Percentiles rank a stretch among this genome's conserved stretches.
Evolutionary conservation across 2,329 filamentous ascomycete genomes (phyloP).

Genomic region (Thelonectria rubi): DNA sequence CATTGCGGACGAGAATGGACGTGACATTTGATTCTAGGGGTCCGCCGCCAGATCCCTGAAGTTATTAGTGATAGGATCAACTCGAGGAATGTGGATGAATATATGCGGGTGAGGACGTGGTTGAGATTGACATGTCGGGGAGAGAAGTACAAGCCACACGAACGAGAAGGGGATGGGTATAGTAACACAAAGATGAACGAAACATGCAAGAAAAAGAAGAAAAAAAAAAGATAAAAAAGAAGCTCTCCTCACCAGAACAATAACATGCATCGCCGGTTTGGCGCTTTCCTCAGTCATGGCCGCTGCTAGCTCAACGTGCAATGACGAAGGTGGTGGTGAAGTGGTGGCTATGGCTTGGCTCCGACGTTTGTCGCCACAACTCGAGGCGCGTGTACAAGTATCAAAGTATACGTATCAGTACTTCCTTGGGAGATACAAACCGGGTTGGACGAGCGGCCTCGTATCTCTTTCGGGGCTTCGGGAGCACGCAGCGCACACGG

Average conservation of each 20-base stretch:
- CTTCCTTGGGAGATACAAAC: neutral
- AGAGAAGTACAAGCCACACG: neutral
- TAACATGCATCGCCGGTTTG: conserved; percentile 72
- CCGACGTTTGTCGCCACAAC: conserved; percentile 9
- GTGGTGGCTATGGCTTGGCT: conserved; percentile 13
- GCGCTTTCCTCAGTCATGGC: conserved; percentile 40
- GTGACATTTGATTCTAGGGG: conserved; percentile 91
- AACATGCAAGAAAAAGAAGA: neutral
- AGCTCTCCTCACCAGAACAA: conserved; percentile 74
- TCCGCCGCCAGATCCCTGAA: conserved; percentile 86
- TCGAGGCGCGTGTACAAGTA: conserved; percentile 1
- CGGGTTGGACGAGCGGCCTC: neutral
- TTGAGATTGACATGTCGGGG: neutral
- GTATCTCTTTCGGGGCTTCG: neutral
- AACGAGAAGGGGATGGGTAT: too few relatives aligned
- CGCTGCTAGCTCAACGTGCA: neutral
- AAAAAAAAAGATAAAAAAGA: conserved; percentile 17
- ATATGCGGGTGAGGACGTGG: neutral
- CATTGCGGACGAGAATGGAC: conserved; percentile 86
- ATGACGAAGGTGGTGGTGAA: conserved; percentile 2
- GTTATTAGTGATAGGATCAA: conserved; percentile 20
- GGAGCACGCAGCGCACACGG: conserved; percentile 1
- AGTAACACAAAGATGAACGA: neutral
- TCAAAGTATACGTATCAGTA: neutral
- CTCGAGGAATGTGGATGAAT: too few relatives aligned